These are phyloP conservation scores for Cystoisospora suis DNA, from an alignment of 169 alveolate species.

Conservation along the genomic window DNA sequence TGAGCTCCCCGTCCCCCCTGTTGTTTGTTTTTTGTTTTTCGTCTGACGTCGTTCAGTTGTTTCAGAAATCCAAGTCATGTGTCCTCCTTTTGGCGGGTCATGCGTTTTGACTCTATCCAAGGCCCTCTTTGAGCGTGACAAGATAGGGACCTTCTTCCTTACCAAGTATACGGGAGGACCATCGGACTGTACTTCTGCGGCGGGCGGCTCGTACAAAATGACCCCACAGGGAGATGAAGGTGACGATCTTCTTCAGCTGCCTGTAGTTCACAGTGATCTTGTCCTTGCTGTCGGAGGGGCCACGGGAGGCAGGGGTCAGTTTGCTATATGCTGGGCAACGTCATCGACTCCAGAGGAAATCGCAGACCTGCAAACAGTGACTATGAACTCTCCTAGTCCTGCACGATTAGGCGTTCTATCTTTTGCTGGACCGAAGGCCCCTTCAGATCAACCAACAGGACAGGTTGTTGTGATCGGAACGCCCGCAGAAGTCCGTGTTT, in stretches of 20 bases:
- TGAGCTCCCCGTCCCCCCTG: not conserved
- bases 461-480: not conserved
- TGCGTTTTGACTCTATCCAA: not conserved
- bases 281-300: not conserved
- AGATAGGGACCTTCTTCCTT: not conserved
- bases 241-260: too few species aligned
- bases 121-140: not conserved
- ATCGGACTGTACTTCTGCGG: conserved; percentile 4
- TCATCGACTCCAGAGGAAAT: not conserved
- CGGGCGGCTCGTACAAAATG: too few species aligned
- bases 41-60: not conserved
- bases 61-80: not conserved
- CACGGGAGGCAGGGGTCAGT: not conserved
- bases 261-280: not conserved
- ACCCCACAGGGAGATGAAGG: too few species aligned
- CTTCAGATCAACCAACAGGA: not conserved
- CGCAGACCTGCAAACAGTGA: not conserved
- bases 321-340: not conserved
- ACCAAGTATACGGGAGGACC: not conserved
- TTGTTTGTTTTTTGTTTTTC: not conserved
- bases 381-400: not conserved
- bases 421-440: not conserved
- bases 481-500: not conserved
- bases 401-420: not conserved
- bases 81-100: not conserved